Evolutionary conservation across 805 yeast species (phyloP), one percentile per base, ranked within the genome.

Genomic region (Candida pseudofarinosa): DNA sequence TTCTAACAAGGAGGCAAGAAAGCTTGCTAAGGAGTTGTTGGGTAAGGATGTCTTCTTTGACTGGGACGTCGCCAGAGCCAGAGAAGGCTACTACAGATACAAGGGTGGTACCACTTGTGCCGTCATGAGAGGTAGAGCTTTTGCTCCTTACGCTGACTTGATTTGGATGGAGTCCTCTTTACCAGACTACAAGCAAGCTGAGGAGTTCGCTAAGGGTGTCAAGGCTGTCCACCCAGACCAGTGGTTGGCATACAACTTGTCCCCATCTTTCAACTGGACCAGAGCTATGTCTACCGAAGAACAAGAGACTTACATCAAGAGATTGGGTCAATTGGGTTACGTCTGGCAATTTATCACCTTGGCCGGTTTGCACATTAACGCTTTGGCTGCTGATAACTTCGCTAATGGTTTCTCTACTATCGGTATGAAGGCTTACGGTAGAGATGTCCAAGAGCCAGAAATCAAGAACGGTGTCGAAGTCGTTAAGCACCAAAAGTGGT

Each of bases 231-330:
- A 65, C 69, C 98, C 98, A 54, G 77, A 86, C 52, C 90, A 91
- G 70, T 90, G 97, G 98, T 77, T 91, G 54, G 95, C 97, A 41
- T 91, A 91, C 76, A 91, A 91, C 77, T 76, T 91, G 66, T 88
- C 97, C 23, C 98, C 98, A 52, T 88, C 96, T 4, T 91, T 91
- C 82, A 91, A 91, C 80, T 91, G 98, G 98, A 88, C 88, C 65
- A 81, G 81, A 50, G 97, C 97, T 42, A 88, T 91, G 97, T 71
- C 84, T 41, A 71, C 84, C 19, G 76, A 76, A 38, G 97, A 91
- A 59, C 97, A 90, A 73, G 85, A 83, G 65, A 85, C 97, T 38
- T 91, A 88, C 69, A 91, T 91, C 65, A 69, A 79, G 62, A 81
- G 96, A 64, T 79, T 91, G 48, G 95, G 84, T 49, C 76, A 84